These are phyloP conservation scores for Trametes sp. DNA, from an alignment of 1,284 basidiomycete genomes.

Conservation along the genomic window DNA sequence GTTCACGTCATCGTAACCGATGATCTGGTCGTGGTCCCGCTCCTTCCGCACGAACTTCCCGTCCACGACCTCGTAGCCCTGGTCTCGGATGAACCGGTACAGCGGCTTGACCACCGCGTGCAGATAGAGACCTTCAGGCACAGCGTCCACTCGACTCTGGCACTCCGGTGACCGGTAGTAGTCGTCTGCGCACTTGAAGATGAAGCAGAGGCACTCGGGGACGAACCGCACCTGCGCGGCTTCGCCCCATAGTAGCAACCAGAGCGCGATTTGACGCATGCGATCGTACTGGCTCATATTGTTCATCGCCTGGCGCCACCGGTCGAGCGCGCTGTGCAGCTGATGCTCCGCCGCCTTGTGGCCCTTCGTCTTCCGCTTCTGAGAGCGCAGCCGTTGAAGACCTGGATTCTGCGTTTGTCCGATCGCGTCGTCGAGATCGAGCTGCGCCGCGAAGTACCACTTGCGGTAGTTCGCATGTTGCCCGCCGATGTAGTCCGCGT, in stretches of 20 bases:
- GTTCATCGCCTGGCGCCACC: slow-evolving; percentile 99
- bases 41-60: slow-evolving; percentile 95
- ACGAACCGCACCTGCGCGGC: slow-evolving; percentile 98
- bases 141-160: slow-evolving; percentile 91
- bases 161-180: slow-evolving; percentile 99
- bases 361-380: slow-evolving; percentile 51
- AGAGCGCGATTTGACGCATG: slow-evolving; percentile 95
- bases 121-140: slow-evolving; percentile 95
- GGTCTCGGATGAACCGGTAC: slow-evolving; percentile 98
- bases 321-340: slow-evolving; percentile 84
- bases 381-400: slow-evolving; percentile 77
- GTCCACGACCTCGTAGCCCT: slow-evolving; percentile 97
- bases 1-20: slow-evolving; percentile 99
- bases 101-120: slow-evolving; percentile 92
- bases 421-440: slow-evolving; percentile 98
- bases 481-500: slow-evolving; percentile 99
- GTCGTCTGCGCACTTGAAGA: slow-evolving; percentile 99
- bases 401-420: slow-evolving; percentile 94
- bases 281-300: slow-evolving; percentile 99
- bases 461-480: slow-evolving; percentile 97
- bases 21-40: slow-evolving; percentile 93
- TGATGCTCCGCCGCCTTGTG: slow-evolving; percentile 86
- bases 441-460: slow-evolving; percentile 99
- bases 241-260: slow-evolving; percentile 97
- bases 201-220: slow-evolving; percentile 97